Conservation (phyloP, 176 grass and related monocot genomes). For the Oryza australiensis region DNA sequence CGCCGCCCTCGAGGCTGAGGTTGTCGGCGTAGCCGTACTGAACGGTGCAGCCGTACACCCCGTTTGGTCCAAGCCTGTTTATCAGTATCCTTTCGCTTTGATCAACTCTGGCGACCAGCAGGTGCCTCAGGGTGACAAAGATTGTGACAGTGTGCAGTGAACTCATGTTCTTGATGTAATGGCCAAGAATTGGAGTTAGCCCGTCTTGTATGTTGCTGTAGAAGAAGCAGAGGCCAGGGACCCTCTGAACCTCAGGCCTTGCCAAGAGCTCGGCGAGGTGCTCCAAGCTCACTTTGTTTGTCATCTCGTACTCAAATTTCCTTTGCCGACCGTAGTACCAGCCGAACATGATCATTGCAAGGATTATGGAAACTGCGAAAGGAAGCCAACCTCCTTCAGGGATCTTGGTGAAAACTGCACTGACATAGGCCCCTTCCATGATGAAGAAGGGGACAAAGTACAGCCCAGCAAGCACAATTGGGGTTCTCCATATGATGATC, state of each 20-base stretch:
- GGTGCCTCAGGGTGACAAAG: constrained; percentile 64
- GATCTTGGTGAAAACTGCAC: constrained; percentile 78
- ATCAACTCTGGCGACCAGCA: constrained; percentile 70
- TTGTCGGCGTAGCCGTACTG: constrained; percentile 71
- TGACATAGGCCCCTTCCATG: constrained; percentile 68
- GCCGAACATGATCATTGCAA: constrained; percentile 75
- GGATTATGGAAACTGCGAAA: constrained; percentile 65
- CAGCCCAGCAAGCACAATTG: constrained; percentile 41
- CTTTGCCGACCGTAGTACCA: constrained; percentile 84
- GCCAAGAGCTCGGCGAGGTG: constrained; percentile 57
- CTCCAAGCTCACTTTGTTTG: constrained; percentile 67
- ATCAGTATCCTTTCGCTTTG: constrained; percentile 59
- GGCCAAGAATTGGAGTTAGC: constrained; percentile 63
- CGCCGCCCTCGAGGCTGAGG: constrained; percentile 35
- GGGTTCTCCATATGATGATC: constrained; percentile 77
- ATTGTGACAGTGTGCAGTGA: constrained; percentile 64
- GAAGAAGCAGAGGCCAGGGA: constrained; percentile 79
- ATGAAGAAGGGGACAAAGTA: constrained; percentile 61
- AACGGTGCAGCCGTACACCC: constrained; percentile 68
- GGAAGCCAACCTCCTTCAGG: constrained; percentile 76
- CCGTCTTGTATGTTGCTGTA: constrained; percentile 82
- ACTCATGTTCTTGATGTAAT: constrained; percentile 77
- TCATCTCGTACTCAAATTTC: constrained; percentile 69
- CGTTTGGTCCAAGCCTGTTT: constrained; percentile 40
- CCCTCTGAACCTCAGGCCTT: constrained; percentile 60